These are phyloP conservation scores for Wickerhamiella hasegawae DNA, from an alignment of 805 yeast species.

Conservation along the genomic window DNA sequence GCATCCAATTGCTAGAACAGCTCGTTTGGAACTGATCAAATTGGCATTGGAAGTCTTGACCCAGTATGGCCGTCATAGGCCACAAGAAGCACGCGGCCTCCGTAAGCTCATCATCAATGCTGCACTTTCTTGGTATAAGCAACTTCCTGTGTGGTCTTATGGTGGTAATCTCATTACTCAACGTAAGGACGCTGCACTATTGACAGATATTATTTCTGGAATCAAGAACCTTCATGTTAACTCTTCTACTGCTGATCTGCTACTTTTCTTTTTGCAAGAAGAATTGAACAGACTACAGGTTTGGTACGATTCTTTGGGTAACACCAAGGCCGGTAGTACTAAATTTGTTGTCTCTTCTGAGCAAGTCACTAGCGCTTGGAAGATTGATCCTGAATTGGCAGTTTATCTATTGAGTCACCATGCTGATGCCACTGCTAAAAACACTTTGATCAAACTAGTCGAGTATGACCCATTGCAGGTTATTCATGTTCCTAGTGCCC, in stretches of 20 bases:
- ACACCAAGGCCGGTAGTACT: constrained; percentile 1
- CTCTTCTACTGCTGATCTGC: constrained; percentile 22
- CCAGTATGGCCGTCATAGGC: constrained; percentile 35
- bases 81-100: constrained; percentile 28
- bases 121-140: constrained; percentile 63
- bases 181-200: constrained; percentile 46
- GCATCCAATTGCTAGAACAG: constrained; percentile 68
- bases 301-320: constrained; percentile 53
- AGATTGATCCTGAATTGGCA: constrained; percentile 56
- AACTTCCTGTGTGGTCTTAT: constrained; percentile 52
- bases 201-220: constrained; percentile 34
- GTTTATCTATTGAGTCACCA: constrained; percentile 50
- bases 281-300: constrained; percentile 58
- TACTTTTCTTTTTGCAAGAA: constrained; percentile 51
- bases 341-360: constrained; percentile 11
- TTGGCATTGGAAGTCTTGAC: constrained; percentile 51
- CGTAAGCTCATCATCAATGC: constrained; percentile 44
- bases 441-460: constrained; percentile 31
- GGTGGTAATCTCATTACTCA: constrained; percentile 67
- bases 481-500: constrained; percentile 38
- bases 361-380: constrained; percentile 41
- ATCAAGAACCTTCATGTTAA: constrained; percentile 12
- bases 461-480: constrained; percentile 43
- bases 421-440: constrained; percentile 21
- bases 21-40: constrained; percentile 56